Conservation (phyloP, 495 filamentous ascomycete genomes). For the Podospora bellae-mahoneyi region DNA sequence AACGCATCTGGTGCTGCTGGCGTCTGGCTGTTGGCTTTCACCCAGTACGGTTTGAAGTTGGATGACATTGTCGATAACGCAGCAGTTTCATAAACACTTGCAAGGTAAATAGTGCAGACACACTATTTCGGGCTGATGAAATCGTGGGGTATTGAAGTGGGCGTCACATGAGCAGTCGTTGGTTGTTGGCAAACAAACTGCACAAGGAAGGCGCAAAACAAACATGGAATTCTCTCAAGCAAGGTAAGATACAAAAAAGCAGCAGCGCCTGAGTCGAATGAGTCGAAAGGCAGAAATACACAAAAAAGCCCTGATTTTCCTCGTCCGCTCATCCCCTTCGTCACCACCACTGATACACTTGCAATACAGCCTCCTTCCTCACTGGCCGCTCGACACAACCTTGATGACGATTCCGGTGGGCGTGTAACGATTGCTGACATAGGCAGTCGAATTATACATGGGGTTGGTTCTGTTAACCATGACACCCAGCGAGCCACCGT, state of each 20-base stretch:
- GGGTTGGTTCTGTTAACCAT: constrained; percentile 10
- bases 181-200: neutral
- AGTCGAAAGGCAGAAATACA: neutral
- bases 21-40: neutral
- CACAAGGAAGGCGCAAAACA: neutral
- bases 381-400: constrained; percentile 9
- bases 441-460: constrained; percentile 15
- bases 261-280: neutral
- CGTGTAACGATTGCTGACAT: constrained; percentile 12
- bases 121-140: too few species aligned
- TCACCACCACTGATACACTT: too few species aligned
- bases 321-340: neutral
- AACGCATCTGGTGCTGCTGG: neutral
- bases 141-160: neutral
- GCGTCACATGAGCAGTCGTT: neutral
- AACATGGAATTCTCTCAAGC: neutral
- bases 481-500: constrained; percentile 18
- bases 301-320: neutral
- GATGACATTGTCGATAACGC: neutral
- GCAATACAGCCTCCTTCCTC: neutral
- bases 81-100: neutral
- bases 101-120: neutral
- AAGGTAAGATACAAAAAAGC: neutral
- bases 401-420: constrained; percentile 21
- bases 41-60: neutral